Evolutionary conservation across 1,284 basidiomycete species (phyloP), one percentile per base, ranked within the genome.

Genomic region (Grifola frondosa): DNA sequence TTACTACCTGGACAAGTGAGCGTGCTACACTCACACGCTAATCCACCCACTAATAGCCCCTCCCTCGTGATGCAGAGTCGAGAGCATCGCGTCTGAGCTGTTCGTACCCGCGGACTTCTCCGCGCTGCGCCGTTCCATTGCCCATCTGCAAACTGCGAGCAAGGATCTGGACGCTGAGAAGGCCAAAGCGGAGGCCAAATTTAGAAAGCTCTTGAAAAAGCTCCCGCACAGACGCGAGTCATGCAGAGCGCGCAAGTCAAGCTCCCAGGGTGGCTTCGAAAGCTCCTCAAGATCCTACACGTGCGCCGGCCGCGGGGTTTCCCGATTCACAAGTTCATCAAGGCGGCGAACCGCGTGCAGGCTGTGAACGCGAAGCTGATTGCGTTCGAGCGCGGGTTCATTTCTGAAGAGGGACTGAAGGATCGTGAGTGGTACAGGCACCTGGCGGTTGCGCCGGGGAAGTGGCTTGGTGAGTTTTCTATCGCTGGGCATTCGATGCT

Each of bases 381-480:
- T 24, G 59, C 67, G 3, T 96, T 96, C 56, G 95, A 97, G 64
- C 75, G 76, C 41, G 91, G 91, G 9, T 92, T 97, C 66, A 84
- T 96, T 54, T 82, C 81, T 5, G 73, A 87, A 54, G 77, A 75
- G 16, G 95, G 95, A 0, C 73, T 91, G 37, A 84, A 81, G 60
- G 84, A 85, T 46, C 75, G 90, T 22, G 83, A 90, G 61, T 95
- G 91, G 91, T 95, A 81, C 62, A 75, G 75, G 60, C 89, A 95
- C 66, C 74, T 96, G 38, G 91, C 80, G 30, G 90, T 94, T 26
- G 90, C 92, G 5, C 94, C 95, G 6, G 94, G 93, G 20, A 85
- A 88, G 58, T 94, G 88, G 82, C 77, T 91, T 22, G 89, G 91
- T 86, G 53, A 52, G 75, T 68, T 11, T 11, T 44, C 8, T 29